A percentile compares a stretch with the other conserved stretches of the same genome.
phyloP scores from a whole-genome alignment of 305 asterid genomes.

The Striga hermonthica region DNA sequence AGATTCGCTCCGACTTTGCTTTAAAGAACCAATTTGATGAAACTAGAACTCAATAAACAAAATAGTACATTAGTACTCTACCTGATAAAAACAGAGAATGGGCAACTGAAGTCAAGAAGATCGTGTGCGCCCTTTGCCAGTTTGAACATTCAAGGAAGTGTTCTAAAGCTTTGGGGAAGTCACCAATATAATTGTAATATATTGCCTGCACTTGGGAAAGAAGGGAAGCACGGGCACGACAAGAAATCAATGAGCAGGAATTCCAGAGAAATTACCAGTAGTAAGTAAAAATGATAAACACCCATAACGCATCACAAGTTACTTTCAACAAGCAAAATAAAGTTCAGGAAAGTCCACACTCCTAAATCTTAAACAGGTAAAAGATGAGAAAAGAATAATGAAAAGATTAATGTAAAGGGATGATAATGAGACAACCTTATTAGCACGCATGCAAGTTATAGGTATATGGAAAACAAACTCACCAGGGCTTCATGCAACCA shows the following conservation, averaged over 20 bases:
- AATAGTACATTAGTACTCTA: constrained; percentile 28
- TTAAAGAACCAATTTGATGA: neutral
- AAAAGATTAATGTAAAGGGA: constrained; percentile 20
- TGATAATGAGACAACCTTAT: constrained; percentile 16
- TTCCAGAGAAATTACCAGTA: constrained; percentile 23
- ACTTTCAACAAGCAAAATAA: constrained; percentile 16
- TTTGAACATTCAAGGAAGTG: constrained; percentile 77
- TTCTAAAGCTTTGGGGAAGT: constrained; percentile 66
- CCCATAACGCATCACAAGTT: constrained; percentile 12
- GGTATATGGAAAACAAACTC: constrained; percentile 34
- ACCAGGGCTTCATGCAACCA: constrained; percentile 99
- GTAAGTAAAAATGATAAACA: constrained; percentile 22
- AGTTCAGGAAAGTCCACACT: constrained; percentile 19
- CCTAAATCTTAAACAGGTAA: constrained; percentile 22
- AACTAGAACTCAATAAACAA: constrained; percentile 21
- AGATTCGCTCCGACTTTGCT: constrained; percentile 14
- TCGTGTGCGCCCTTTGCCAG: constrained; percentile 90
- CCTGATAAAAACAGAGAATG: constrained; percentile 91
- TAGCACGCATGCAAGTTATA: constrained; percentile 10
- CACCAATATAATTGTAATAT: constrained; percentile 64
- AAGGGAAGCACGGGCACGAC: constrained; percentile 29
- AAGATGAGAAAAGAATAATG: constrained; percentile 20
- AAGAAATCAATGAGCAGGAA: constrained; percentile 25
- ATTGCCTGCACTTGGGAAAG: constrained; percentile 56
- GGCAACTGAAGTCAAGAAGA: constrained; percentile 76